Percentiles rank a stretch among this genome's conserved stretches.
phyloP scores from a whole-genome alignment of 2,329 filamentous ascomycete genomes.

The Penicillium oxalicum region DNA sequence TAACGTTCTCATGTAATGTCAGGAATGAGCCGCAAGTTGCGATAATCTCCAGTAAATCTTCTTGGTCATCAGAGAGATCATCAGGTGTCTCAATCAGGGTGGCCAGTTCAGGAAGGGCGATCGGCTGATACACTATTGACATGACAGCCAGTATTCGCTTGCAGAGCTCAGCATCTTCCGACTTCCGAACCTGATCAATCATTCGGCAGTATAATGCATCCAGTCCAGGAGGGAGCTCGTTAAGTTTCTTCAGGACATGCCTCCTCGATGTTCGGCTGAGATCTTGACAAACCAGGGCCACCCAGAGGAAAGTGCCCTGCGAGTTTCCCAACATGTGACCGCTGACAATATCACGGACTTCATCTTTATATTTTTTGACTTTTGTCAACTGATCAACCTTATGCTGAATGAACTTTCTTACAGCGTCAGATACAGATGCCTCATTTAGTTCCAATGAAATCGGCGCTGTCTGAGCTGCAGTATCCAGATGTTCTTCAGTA shows the following conservation, averaged over 20 bases:
- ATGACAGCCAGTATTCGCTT: slow-evolving; percentile 1
- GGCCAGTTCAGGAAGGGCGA: not conserved
- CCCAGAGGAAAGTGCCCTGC: not conserved
- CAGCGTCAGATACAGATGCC: slow-evolving; percentile 13
- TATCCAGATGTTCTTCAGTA: slow-evolving; percentile 32
- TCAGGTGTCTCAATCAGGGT: not conserved
- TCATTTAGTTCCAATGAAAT: slow-evolving; percentile 26
- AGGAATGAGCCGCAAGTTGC: slow-evolving; percentile 22
- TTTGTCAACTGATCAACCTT: slow-evolving; percentile 17
- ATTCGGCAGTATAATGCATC: not conserved
- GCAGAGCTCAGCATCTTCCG: slow-evolving; percentile 1
- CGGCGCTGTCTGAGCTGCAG: not conserved
- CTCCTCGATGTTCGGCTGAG: not conserved
- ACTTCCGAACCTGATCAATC: not conserved
- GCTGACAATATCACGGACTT: not conserved
- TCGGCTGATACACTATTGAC: not conserved
- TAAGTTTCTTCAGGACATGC: not conserved
- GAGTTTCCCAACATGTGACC: not conserved
- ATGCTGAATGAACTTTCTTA: slow-evolving; percentile 15
- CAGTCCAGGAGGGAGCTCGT: not conserved
- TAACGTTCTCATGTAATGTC: slow-evolving; percentile 8
- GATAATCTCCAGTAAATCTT: slow-evolving; percentile 10
- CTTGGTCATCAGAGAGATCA: not conserved
- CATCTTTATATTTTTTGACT: slow-evolving; percentile 17
- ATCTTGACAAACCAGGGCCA: not conserved